phyloP scores from a whole-genome alignment of 1,284 basidiomycete genomes.

The Volvariella volvacea region DNA sequence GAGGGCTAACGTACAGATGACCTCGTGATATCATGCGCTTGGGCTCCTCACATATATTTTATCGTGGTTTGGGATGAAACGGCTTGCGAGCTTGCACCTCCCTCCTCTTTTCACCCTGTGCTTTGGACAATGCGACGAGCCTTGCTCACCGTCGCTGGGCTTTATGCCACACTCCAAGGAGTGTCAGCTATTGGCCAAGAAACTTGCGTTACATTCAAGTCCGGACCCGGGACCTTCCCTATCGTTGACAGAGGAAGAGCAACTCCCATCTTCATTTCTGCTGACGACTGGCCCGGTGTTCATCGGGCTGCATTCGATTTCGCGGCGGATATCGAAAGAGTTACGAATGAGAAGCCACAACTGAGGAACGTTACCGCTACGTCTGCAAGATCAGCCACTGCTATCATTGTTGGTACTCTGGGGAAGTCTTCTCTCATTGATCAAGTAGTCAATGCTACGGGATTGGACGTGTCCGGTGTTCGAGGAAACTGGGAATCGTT shows the following conservation, averaged over 20 bases:
- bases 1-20: too few relatives aligned
- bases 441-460: conserved; percentile 43
- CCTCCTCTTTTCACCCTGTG: too few relatives aligned
- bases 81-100: too few relatives aligned
- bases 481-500: conserved; percentile 63
- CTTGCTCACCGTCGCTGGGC: background rate
- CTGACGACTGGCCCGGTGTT: conserved; percentile 59
- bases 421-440: conserved; percentile 54
- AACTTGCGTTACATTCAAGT: conserved; percentile 30
- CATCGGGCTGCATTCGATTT: conserved; percentile 59
- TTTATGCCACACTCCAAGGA: background rate
- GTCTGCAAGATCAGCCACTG: background rate
- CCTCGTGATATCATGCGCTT: too few relatives aligned
- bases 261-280: conserved; percentile 43
- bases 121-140: too few relatives aligned
- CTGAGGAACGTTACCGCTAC: conserved; percentile 38
- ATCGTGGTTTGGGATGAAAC: too few relatives aligned
- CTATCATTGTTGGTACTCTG: conserved; percentile 60
- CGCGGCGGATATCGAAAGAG: conserved; percentile 51
- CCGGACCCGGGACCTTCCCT: conserved; percentile 26
- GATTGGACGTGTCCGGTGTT: conserved; percentile 48
- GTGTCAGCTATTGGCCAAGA: conserved; percentile 30
- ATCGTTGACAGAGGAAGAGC: conserved; percentile 39
- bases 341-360: conserved; percentile 45
- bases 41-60: too few relatives aligned